Conservation (phyloP, 257 asterid species). For the Rauvolfia tetraphylla region DNA sequence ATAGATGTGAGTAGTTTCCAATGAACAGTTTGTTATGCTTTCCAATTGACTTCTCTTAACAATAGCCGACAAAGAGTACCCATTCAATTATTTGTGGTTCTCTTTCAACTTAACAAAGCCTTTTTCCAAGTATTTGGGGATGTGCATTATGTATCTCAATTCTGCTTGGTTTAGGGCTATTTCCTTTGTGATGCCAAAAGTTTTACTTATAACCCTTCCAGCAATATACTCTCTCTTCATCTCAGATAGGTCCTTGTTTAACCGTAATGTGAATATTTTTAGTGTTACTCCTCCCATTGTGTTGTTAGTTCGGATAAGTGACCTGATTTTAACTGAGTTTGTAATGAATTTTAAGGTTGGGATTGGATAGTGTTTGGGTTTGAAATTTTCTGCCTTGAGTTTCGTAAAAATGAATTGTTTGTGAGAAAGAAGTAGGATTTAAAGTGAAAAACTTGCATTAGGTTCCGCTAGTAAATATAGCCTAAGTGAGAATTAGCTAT, state of each 20-base stretch:
- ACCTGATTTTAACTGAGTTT: background rate
- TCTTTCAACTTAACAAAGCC: background rate
- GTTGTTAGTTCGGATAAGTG: background rate
- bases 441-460: too few species aligned
- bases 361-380: too few species aligned
- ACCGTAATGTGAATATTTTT: background rate
- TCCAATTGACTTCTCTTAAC: background rate
- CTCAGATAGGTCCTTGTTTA: background rate
- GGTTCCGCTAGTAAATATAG: too few species aligned
- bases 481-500: background rate
- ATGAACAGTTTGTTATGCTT: background rate
- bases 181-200: background rate
- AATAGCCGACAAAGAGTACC: background rate
- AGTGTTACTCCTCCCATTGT: background rate
- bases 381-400: too few species aligned
- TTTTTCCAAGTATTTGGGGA: background rate
- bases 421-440: too few species aligned
- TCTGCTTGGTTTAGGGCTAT: background rate
- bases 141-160: background rate
- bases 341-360: too few species aligned
- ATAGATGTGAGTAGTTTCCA: slow-evolving; percentile 63
- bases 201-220: background rate
- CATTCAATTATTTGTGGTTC: background rate
- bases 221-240: background rate
- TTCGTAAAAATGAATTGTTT: too few species aligned